phyloP scores from a whole-genome alignment of 2,329 filamentous ascomycete species.

The Trichoderma sp. region DNA sequence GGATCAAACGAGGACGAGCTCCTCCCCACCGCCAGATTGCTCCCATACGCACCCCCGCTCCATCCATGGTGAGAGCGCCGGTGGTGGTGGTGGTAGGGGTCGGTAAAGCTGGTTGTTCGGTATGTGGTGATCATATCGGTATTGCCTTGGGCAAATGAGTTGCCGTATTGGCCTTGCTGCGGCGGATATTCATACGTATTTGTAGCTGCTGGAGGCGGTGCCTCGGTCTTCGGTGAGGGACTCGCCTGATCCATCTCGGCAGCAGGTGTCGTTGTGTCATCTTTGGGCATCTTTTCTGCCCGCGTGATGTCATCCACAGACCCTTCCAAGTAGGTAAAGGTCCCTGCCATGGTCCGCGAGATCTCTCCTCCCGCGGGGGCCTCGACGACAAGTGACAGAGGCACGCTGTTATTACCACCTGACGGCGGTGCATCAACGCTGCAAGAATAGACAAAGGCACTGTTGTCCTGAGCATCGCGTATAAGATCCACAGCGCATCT shows the following conservation, averaged over 20 bases:
- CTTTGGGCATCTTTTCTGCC: constrained; percentile 36
- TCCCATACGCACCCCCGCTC: constrained; percentile 44
- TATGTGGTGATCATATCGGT: constrained; percentile 56
- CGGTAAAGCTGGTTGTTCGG: constrained; percentile 49
- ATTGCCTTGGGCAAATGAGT: constrained; percentile 40
- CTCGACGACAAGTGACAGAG: constrained; percentile 53
- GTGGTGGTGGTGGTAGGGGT: constrained; percentile 46
- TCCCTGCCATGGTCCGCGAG: constrained; percentile 46
- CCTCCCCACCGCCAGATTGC: constrained; percentile 40
- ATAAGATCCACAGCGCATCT: constrained; percentile 61
- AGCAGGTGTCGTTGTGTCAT: constrained; percentile 38
- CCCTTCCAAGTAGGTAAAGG: constrained; percentile 51
- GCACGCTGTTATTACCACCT: constrained; percentile 48
- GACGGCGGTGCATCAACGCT: constrained; percentile 66
- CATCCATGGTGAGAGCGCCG: constrained; percentile 38
- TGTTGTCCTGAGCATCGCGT: constrained; percentile 52
- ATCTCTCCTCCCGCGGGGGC: constrained; percentile 51
- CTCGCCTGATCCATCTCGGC: constrained; percentile 39
- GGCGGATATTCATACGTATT: constrained; percentile 47
- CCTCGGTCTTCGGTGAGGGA: constrained; percentile 42
- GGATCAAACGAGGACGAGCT: constrained; percentile 42
- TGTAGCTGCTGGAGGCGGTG: constrained; percentile 39
- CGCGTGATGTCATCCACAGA: constrained; percentile 44
- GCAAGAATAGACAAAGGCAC: constrained; percentile 68
- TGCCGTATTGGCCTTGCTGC: constrained; percentile 40